Conservation (phyloP, 305 asterid species). For the Solanum aculeatissimum region DNA sequence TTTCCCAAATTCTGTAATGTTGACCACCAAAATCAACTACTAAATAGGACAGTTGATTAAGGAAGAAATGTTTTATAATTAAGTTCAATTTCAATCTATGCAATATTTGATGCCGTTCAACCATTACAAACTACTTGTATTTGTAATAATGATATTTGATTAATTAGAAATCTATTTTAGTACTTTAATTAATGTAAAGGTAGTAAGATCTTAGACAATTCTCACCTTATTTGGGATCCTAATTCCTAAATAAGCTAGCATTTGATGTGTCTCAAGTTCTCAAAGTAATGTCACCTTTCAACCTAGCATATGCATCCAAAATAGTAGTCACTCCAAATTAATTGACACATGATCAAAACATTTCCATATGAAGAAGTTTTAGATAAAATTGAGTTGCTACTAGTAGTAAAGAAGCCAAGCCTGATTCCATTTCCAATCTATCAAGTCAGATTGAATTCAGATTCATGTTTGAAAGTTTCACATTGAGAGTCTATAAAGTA, state of each 20-base stretch:
- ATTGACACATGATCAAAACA: not conserved
- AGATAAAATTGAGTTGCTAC: not conserved
- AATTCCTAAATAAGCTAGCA: not conserved
- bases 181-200: too few relatives aligned
- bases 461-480: fast-evolving
- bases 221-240: not conserved
- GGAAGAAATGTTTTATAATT: not conserved
- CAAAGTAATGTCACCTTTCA: not conserved
- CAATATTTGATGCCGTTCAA: not conserved
- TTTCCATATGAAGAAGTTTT: not conserved
- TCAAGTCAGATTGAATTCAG: fast-evolving
- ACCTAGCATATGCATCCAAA: too few relatives aligned
- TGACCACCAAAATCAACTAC: not conserved
- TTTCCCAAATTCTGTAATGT: not conserved
- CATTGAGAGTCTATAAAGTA: not conserved
- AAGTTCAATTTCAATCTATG: not conserved
- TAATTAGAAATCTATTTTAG: too few relatives aligned
- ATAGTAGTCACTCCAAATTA: not conserved
- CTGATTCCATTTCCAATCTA: not conserved
- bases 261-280: not conserved
- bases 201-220: not conserved
- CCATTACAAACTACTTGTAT: too few relatives aligned
- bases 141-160: too few relatives aligned
- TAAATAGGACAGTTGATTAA: not conserved
- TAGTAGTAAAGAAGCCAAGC: not conserved